A percentile compares a stretch with the other conserved stretches of the same genome.
Evolutionary conservation across 2,329 filamentous ascomycete genomes (phyloP).

Genomic region (Pseudopyrenochaeta lycopersici): DNA sequence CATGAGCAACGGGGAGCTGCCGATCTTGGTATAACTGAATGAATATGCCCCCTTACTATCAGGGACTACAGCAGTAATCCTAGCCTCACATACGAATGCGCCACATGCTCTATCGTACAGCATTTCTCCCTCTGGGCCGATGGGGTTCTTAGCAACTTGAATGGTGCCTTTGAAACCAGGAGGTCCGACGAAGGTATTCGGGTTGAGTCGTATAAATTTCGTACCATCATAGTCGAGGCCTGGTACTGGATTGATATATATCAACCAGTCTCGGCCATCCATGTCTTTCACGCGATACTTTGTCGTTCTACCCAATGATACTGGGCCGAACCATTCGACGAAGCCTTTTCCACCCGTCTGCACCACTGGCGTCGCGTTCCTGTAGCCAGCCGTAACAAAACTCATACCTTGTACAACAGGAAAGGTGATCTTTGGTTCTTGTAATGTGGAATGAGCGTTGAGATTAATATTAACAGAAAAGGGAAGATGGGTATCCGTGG

Average conservation of each 20-base stretch:
- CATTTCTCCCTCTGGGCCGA: conserved; percentile 65
- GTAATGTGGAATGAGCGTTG: conserved; percentile 58
- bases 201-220: conserved; percentile 70
- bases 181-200: conserved; percentile 70
- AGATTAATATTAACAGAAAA: conserved; percentile 76
- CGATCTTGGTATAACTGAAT: conserved; percentile 76
- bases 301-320: conserved; percentile 69
- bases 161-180: conserved; percentile 78
- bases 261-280: conserved; percentile 74
- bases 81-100: conserved; percentile 73
- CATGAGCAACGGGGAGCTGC: conserved; percentile 76
- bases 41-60: conserved; percentile 71
- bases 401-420: conserved; percentile 90
- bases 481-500: conserved; percentile 61
- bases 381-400: conserved; percentile 82
- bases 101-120: conserved; percentile 80
- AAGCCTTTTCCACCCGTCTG: conserved; percentile 77
- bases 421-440: conserved; percentile 72
- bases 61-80: conserved; percentile 69
- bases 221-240: conserved; percentile 66
- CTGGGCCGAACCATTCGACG: conserved; percentile 66
- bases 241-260: conserved; percentile 72
- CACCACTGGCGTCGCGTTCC: conserved; percentile 73
- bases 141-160: conserved; percentile 82
- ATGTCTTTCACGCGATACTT: conserved; percentile 81